These are phyloP conservation scores for Avena atlantica DNA, from an alignment of 176 grass and related monocot species.

Conservation along the genomic window DNA sequence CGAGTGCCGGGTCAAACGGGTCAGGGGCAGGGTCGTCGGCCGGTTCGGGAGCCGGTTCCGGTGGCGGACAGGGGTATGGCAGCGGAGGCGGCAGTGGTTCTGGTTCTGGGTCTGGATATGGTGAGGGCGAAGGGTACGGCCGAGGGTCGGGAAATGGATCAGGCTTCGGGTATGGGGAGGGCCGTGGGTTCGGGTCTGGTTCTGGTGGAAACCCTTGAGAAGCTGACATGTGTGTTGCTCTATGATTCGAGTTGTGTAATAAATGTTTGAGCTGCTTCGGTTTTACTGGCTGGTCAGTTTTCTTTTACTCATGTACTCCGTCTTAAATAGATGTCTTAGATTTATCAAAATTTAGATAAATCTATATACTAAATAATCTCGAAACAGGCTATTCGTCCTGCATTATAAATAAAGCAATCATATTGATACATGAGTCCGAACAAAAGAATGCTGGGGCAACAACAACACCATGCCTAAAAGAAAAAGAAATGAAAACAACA, in stretches of 20 bases:
- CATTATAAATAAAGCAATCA: too few species aligned
- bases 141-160: not conserved
- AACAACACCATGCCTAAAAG: too few species aligned
- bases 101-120: constrained; percentile 11
- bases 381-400: too few species aligned
- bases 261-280: not conserved
- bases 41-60: constrained; percentile 37
- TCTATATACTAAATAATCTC: too few species aligned
- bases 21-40: constrained; percentile 53
- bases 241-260: not conserved
- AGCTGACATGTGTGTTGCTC: not conserved
- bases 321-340: too few species aligned
- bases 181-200: constrained; percentile 40
- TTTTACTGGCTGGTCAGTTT: not conserved
- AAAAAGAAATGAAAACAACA: too few species aligned
- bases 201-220: constrained; percentile 5
- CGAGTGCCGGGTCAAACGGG: constrained; percentile 23
- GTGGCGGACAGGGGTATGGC: constrained; percentile 22
- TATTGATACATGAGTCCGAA: too few species aligned
- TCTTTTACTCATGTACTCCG: too few species aligned
- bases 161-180: constrained; percentile 15
- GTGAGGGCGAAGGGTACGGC: constrained; percentile 30
- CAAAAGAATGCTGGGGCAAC: too few species aligned
- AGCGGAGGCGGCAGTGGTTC: constrained; percentile 21
- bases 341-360: too few species aligned